Evolutionary conservation across 306 rosid genomes (phyloP).

Genomic region (Fragaria vesca): DNA sequence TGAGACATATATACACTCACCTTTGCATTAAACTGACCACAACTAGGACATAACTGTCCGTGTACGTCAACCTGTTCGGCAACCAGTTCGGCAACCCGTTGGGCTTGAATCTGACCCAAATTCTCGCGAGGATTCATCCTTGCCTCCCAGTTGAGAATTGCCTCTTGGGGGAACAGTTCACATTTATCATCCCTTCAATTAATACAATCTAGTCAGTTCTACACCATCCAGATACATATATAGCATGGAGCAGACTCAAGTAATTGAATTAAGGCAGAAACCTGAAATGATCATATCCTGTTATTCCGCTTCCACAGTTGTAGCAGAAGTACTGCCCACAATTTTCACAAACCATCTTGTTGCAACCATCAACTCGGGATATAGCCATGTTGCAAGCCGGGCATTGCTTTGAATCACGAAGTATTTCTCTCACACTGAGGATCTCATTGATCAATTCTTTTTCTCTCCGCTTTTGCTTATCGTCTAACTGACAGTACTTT

Average conservation of each 20-base stretch:
- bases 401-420: constrained; percentile 75
- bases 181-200: constrained; percentile 62
- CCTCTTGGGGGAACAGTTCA: constrained; percentile 72
- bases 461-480: constrained; percentile 55
- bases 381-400: constrained; percentile 87
- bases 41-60: constrained; percentile 63
- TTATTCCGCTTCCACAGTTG: constrained; percentile 68
- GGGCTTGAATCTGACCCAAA: constrained; percentile 60
- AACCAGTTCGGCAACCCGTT: constrained; percentile 26
- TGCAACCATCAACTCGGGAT: constrained; percentile 79
- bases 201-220: constrained; percentile 24
- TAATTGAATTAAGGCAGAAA: constrained; percentile 24
- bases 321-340: constrained; percentile 85
- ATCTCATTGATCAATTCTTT: constrained; percentile 73
- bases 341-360: constrained; percentile 83
- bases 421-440: constrained; percentile 69
- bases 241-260: constrained; percentile 20
- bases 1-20: constrained; percentile 38
- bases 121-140: constrained; percentile 59
- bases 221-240: constrained; percentile 16
- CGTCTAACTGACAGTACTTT: constrained; percentile 53
- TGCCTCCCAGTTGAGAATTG: constrained; percentile 60
- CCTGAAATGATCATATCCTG: constrained; percentile 79
- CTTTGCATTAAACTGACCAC: constrained; percentile 89
- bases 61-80: constrained; percentile 5